A percentile compares a stretch with the other conserved stretches of the same genome.
phyloP scores from a whole-genome alignment of 495 filamentous ascomycete genomes.

The Venustampulla echinocandica region DNA sequence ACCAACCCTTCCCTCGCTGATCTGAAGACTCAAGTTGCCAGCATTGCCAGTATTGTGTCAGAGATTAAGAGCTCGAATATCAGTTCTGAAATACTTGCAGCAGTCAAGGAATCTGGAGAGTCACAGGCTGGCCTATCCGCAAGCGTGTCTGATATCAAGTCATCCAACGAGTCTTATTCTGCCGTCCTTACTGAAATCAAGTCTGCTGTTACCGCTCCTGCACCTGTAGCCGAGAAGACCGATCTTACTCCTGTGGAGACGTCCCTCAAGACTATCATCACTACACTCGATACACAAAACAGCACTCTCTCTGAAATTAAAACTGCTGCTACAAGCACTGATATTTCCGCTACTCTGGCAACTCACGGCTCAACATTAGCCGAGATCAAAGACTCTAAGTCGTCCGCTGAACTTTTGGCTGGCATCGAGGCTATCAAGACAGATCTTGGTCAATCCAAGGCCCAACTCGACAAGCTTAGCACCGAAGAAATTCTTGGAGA shows the following conservation, averaged over 20 bases:
- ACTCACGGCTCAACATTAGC: background rate
- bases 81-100: constrained; percentile 9
- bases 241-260: constrained; percentile 10
- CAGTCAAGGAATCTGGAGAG: constrained; percentile 13
- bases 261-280: constrained; percentile 3
- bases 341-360: background rate
- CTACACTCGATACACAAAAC: constrained; percentile 6
- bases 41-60: constrained; percentile 4
- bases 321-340: background rate
- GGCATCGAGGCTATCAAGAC: constrained; percentile 5
- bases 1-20: constrained; percentile 5
- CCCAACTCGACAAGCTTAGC: background rate
- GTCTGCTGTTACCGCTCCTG: constrained; percentile 1
- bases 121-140: constrained; percentile 11
- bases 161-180: constrained; percentile 11
- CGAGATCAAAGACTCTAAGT: constrained; percentile 2
- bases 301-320: constrained; percentile 15
- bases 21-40: constrained; percentile 9
- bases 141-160: constrained; percentile 8
- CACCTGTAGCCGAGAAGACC: constrained; percentile 4
- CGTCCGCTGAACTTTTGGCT: background rate
- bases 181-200: constrained; percentile 9
- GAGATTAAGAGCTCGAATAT: constrained; percentile 10
- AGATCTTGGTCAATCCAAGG: constrained; percentile 1
- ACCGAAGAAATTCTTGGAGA: background rate